A percentile compares a stretch with the other conserved stretches of the same genome.
phyloP scores from a whole-genome alignment of 1,284 basidiomycete species.

The Boletellus dicymbophilus region DNA sequence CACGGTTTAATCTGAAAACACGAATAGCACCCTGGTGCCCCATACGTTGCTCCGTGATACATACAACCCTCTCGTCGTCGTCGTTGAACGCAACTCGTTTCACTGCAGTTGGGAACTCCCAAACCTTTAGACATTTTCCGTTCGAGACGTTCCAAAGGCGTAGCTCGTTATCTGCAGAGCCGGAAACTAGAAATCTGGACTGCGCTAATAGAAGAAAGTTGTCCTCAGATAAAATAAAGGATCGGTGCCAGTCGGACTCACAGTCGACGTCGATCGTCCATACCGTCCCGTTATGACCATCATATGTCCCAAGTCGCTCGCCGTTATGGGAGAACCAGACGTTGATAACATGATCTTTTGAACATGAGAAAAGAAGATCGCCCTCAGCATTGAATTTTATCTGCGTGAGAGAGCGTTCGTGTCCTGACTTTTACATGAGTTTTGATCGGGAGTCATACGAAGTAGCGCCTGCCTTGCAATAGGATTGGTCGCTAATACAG shows the following conservation, averaged over 20 bases:
- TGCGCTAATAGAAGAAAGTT: slow-evolving; percentile 54
- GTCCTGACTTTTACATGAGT: slow-evolving; percentile 57
- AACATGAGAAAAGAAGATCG: slow-evolving; percentile 94
- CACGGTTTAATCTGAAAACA: slow-evolving; percentile 86
- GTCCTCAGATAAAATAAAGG: not conserved
- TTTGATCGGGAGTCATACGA: not conserved
- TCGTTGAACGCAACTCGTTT: slow-evolving; percentile 94
- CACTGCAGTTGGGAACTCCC: slow-evolving; percentile 99
- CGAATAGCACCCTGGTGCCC: slow-evolving; percentile 87
- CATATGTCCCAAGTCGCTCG: slow-evolving; percentile 95
- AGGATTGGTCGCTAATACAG: slow-evolving; percentile 29
- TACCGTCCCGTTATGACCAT: slow-evolving; percentile 95
- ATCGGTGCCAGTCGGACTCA: slow-evolving; percentile 53
- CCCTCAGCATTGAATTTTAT: slow-evolving; percentile 97
- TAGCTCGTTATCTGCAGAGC: slow-evolving; percentile 89
- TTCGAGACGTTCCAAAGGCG: slow-evolving; percentile 83
- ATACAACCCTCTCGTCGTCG: slow-evolving; percentile 84
- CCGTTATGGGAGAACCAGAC: slow-evolving; percentile 99
- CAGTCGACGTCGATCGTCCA: slow-evolving; percentile 98
- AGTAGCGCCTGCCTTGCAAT: slow-evolving; percentile 27
- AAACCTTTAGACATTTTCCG: slow-evolving; percentile 89
- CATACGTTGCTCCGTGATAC: slow-evolving; percentile 97
- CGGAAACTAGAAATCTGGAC: slow-evolving; percentile 87
- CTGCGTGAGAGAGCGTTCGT: slow-evolving; percentile 98
- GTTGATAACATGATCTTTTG: slow-evolving; percentile 95